A percentile compares a stretch with the other conserved stretches of the same genome.
Conservation (phyloP, 1,284 basidiomycete genomes). For the Trichosporon sp. region DNA sequence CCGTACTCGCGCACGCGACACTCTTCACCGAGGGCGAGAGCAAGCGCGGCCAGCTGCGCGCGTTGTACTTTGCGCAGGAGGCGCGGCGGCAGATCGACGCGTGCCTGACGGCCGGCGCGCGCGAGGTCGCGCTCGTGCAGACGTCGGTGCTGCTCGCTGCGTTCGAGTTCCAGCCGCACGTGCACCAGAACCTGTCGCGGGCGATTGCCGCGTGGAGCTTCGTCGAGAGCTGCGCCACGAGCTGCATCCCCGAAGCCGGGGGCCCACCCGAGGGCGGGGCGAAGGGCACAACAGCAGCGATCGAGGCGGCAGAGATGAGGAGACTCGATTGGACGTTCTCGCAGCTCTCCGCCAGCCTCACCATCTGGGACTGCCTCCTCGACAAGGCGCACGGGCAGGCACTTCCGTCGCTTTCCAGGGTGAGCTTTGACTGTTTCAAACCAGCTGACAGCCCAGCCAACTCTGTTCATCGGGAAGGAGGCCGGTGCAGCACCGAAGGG, state of each 20-base stretch:
- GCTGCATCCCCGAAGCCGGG: not conserved
- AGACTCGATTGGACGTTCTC: slow-evolving; percentile 32
- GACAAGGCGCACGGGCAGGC: not conserved
- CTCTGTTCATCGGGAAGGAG: not conserved
- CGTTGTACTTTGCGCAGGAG: slow-evolving; percentile 27
- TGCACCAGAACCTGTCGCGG: slow-evolving; percentile 24
- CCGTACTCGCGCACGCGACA: slow-evolving; percentile 30
- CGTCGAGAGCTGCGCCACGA: slow-evolving; percentile 24
- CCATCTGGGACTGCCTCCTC: slow-evolving; percentile 18
- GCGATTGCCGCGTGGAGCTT: slow-evolving; percentile 20
- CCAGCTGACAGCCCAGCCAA: slow-evolving; percentile 17
- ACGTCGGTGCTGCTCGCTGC: slow-evolving; percentile 29
- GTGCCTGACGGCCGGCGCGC: slow-evolving; percentile 21
- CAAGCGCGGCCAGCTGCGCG: slow-evolving; percentile 19
- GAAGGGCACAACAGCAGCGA: not conserved
- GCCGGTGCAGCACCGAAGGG: not conserved
- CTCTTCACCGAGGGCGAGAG: slow-evolving; percentile 25
- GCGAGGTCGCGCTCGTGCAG: slow-evolving; percentile 27
- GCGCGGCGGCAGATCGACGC: slow-evolving; percentile 28
- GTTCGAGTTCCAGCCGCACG: slow-evolving; percentile 35
- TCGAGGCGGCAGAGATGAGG: slow-evolving; percentile 21
- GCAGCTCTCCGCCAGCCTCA: slow-evolving; percentile 24
- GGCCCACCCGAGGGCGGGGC: not conserved
- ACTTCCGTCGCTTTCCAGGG: slow-evolving; percentile 4
- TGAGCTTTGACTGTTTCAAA: not conserved